Evolutionary conservation across 805 yeast genomes (phyloP), one percentile per base, ranked within the genome.

Genomic region (Wickerhamiella kurtzmanii): DNA sequence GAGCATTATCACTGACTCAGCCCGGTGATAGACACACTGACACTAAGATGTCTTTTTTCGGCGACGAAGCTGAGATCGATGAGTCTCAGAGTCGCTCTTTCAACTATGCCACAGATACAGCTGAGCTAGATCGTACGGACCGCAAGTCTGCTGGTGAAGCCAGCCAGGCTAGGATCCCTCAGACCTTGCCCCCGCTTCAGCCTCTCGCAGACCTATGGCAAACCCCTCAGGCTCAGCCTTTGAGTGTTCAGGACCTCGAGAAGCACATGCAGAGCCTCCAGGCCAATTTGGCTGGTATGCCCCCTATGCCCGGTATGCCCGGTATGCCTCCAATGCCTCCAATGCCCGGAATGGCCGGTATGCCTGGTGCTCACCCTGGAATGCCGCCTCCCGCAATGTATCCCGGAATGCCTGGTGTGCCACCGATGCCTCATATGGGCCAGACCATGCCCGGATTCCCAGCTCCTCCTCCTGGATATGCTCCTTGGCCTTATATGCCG

Each of bases 1-100:
- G 9, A 25, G 32, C 32, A 25, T 25, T 25, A 25, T 25, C 32
- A 25, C 32, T 25, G 32, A 25, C 32, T 25, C 32, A 25, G 32
- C 32, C 9, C 11, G 9, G 11, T 6, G 32, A 25, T 25, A 25
- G 32, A 6, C 32, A n/a, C n/a, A 25, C 32, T 25, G 32, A 25
- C 32, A 25, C 11, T 11, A 25, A 25, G n/a, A 52, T 52, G 54
- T 52, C 55, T 22, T 53, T 46, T 44, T 50, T 52, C 36, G 53
- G 52, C 19, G 54, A 52, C 15, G 45, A 50, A 38, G 56, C 54
- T 41, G 53, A 50, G 37, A 44, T 52, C 37, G 55, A 53, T 51
- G 56, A 54, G 40, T 45, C 42, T 17, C 44, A 52, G 43, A 44
- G 47, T 21, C 51, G 44, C 15, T 56, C 53, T 13, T 53, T 48